Evolutionary conservation across 2,329 filamentous ascomycete genomes (phyloP).

Genomic region (Colletotrichum graminicola): DNA sequence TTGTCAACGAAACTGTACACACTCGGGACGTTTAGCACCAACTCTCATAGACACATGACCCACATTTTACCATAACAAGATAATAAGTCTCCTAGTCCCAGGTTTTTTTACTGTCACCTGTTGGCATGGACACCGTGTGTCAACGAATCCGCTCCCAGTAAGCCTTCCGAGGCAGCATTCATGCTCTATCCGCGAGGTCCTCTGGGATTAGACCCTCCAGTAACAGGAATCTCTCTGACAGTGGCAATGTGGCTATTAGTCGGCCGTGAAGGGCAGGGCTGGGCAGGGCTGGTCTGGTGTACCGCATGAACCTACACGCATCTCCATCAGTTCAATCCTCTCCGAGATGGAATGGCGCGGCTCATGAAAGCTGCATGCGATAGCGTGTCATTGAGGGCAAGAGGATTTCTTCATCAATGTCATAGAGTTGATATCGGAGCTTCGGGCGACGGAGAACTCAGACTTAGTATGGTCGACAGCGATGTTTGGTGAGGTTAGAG

Average conservation of each 20-base stretch:
- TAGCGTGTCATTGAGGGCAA: not conserved
- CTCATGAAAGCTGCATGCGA: not conserved
- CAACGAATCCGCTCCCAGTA: not conserved
- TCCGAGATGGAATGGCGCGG: not conserved
- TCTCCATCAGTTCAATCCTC: too few relatives aligned
- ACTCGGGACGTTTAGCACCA: slow-evolving; percentile 11
- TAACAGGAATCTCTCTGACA: too few relatives aligned
- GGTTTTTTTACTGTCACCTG: too few relatives aligned
- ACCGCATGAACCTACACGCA: too few relatives aligned
- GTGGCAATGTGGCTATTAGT: too few relatives aligned
- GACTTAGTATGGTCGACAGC: too few relatives aligned
- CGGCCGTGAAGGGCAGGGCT: too few relatives aligned
- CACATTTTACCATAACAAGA: not conserved
- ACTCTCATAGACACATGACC: slow-evolving; percentile 17
- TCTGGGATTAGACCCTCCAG: too few relatives aligned
- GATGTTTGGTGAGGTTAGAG: too few relatives aligned
- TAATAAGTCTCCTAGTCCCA: not conserved
- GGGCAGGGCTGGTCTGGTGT: too few relatives aligned
- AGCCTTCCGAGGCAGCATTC: not conserved
- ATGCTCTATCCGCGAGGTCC: not conserved
- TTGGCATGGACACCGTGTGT: not conserved
- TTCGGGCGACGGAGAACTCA: not conserved
- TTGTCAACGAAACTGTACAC: slow-evolving; percentile 35
- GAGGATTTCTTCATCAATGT: not conserved
- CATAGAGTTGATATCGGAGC: not conserved